Evolutionary conservation across 179 eudicot species (phyloP), one percentile per base, ranked within the genome.

Genomic region (Drosera spatulata): DNA sequence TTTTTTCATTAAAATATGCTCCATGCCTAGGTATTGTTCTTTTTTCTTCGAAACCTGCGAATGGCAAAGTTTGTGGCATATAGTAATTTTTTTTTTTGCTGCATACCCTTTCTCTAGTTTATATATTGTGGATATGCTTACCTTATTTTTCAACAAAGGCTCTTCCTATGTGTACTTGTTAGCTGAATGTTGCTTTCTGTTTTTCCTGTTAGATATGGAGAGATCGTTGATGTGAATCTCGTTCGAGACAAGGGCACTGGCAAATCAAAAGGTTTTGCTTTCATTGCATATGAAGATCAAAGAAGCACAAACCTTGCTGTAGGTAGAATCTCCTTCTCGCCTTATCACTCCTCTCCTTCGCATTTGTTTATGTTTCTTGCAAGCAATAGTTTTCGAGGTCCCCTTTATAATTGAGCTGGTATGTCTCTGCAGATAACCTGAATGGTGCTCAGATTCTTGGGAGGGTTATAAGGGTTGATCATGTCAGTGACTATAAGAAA

Each of bases 261-360:
- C 7, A 91, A 88, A 78, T 85, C 96, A 1, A 88, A 88, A 76
- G 98, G 95, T 39, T 91, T 85, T 76, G 84, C 96, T 38, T 91
- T 91, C 70, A 43, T 91, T 67, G 98, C 98, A 6, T 91, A 85
- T 61, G 98, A 88, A 74, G 96, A 91, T 76, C 98, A 88, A 61
- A 83, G 98, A 71, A 91, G 98, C 63, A 91, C 98, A 66, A 88
- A 59, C 68, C 87, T 91, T 41, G 96, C 98, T 50, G 98, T 91
- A 50, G 97, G 96, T 88, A 53, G 56, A 88, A 73, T 56, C 53
- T 58, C 67, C 56, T 45, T 44, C 43, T 55, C 55, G 15, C 61
- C 49, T 58, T 59, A 5, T 6, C 45, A 10, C 9, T 4, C 41
- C 47, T 15, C 10, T 50, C 5, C 53, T 15, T 2, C 13, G 53